phyloP scores from a whole-genome alignment of 108 stramenopile species.

The Nannochloropsis oceanica region DNA sequence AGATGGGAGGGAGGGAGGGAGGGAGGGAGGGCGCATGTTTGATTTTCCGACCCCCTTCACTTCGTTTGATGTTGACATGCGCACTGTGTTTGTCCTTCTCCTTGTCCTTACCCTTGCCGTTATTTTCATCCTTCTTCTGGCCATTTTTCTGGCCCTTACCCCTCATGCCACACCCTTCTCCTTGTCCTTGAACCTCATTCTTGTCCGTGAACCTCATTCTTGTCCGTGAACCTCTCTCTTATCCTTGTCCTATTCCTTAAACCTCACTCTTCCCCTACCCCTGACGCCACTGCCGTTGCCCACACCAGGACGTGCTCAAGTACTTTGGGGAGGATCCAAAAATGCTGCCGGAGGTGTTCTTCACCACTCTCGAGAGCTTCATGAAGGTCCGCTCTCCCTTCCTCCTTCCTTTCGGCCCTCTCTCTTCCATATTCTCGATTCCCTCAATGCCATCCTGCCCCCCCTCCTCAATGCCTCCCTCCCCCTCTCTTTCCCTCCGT shows the following conservation, averaged over 20 bases:
- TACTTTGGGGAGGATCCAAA: conserved; percentile 31
- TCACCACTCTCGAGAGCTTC: conserved; percentile 30
- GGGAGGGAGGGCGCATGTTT: no score
- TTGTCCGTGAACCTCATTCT: background rate
- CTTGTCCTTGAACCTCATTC: no score
- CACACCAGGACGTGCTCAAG: conserved; percentile 4
- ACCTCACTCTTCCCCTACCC: background rate
- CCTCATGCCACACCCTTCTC: no score
- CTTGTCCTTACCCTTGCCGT: no score
- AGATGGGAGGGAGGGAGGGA: no score
- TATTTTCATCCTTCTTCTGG: no score
- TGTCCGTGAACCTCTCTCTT: background rate
- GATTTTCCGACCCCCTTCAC: no score
- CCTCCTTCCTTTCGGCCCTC: background rate
- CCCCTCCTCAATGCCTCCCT: background rate
- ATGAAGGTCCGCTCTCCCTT: conserved; percentile 4
- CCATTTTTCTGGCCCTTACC: no score
- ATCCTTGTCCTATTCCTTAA: background rate
- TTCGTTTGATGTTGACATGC: no score
- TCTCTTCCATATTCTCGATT: no score
- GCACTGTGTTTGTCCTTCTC: no score
- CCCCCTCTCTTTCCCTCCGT: background rate
- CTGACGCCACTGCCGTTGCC: no score
- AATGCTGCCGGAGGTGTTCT: conserved; percentile 19
- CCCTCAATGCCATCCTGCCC: background rate